A percentile compares a stretch with the other conserved stretches of the same genome.
These are phyloP conservation scores for Aspergillus tanneri DNA, from an alignment of 2,329 filamentous ascomycete species.

Conservation along the genomic window DNA sequence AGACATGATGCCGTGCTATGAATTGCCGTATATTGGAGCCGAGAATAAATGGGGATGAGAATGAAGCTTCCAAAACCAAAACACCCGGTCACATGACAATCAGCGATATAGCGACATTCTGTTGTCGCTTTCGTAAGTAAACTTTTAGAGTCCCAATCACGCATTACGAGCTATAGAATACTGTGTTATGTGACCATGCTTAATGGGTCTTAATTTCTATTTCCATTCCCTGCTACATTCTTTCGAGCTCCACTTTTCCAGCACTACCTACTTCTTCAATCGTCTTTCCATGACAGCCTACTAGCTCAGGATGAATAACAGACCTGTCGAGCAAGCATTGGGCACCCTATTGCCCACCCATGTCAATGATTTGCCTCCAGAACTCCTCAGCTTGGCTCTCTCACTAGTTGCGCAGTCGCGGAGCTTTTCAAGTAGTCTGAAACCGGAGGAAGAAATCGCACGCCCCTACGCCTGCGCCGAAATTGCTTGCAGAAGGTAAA, in stretches of 20 bases:
- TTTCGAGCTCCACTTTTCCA: too few species aligned
- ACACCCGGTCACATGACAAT: constrained; percentile 15
- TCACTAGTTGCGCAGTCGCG: constrained; percentile 79
- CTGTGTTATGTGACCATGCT: too few species aligned
- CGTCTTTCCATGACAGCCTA: background rate
- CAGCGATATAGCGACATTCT: background rate
- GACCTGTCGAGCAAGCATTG: constrained; percentile 70
- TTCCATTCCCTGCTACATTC: too few species aligned
- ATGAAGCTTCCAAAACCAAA: constrained; percentile 7
- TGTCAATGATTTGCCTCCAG: constrained; percentile 63
- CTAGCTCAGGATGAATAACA: constrained; percentile 60
- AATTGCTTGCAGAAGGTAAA: constrained; percentile 85
- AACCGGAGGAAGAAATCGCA: constrained; percentile 84
- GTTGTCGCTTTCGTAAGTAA: too few species aligned
- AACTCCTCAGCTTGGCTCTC: constrained; percentile 69
- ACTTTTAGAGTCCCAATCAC: too few species aligned
- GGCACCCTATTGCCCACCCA: constrained; percentile 72
- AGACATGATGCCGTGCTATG: constrained; percentile 26
- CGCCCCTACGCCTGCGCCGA: constrained; percentile 81
- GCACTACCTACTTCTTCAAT: background rate
- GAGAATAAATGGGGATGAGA: constrained; percentile 1
- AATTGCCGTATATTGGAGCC: background rate
- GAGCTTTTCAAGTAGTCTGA: constrained; percentile 71
- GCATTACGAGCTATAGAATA: too few species aligned
- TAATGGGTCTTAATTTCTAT: too few species aligned